phyloP scores from a whole-genome alignment of 1,284 basidiomycete genomes.

The Ustilago xerochloae region DNA sequence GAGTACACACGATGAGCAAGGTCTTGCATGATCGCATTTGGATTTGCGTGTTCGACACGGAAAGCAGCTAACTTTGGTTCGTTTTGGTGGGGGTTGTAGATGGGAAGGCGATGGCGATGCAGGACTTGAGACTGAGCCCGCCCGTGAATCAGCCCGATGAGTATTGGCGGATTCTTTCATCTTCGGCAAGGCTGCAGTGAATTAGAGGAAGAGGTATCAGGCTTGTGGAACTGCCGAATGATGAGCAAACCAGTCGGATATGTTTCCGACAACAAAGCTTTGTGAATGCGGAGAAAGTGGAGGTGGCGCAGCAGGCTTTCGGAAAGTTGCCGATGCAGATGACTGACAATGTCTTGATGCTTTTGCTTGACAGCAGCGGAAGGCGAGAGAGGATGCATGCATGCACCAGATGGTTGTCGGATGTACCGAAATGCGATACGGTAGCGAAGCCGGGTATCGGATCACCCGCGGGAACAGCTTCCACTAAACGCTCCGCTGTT shows the following conservation, averaged over 20 bases:
- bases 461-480: constrained; percentile 10
- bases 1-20: constrained; percentile 39
- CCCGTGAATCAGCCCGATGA: background rate
- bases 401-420: too few species aligned
- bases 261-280: background rate
- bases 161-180: background rate
- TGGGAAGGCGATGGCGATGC: constrained; percentile 14
- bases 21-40: constrained; percentile 40
- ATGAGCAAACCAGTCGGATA: too few species aligned
- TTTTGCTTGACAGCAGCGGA: too few species aligned
- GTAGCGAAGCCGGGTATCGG: background rate
- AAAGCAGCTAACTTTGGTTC: constrained; percentile 40
- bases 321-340: too few species aligned
- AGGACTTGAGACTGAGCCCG: constrained; percentile 1
- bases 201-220: too few species aligned
- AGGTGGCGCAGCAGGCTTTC: too few species aligned
- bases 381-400: too few species aligned
- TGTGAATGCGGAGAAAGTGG: background rate
- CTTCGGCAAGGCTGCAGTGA: too few species aligned
- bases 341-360: too few species aligned
- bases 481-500: background rate
- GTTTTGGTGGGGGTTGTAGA: constrained; percentile 7
- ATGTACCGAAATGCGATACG: background rate
- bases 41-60: constrained; percentile 39
- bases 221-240: too few species aligned